Evolutionary conservation across 192 early-diverging fungal genomes (phyloP).

Genomic region (Podila horticola): DNA sequence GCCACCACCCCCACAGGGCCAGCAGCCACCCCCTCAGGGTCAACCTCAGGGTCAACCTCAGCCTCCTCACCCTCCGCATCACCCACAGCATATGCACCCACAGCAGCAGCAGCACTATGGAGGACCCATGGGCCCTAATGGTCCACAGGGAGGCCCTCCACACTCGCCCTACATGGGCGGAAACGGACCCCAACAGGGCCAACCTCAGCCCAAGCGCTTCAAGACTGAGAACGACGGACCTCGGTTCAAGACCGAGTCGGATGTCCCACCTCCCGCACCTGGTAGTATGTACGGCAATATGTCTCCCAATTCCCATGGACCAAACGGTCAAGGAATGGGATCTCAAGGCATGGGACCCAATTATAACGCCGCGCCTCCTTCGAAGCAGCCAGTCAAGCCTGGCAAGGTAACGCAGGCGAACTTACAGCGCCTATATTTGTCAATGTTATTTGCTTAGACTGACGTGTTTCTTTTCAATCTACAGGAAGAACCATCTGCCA

Average conservation of each 20-base stretch:
- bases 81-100: constrained; percentile 54
- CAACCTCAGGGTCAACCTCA: constrained; percentile 33
- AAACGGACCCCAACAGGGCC: constrained; percentile 51
- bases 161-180: constrained; percentile 58
- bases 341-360: constrained; percentile 55
- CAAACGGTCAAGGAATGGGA: constrained; percentile 52
- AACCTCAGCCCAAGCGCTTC: constrained; percentile 49
- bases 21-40: constrained; percentile 28
- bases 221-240: constrained; percentile 47
- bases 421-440: not conserved
- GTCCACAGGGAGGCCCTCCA: constrained; percentile 39
- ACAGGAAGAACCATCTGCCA: constrained; percentile 9
- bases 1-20: constrained; percentile 46
- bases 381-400: constrained; percentile 33
- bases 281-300: constrained; percentile 58
- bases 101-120: constrained; percentile 52
- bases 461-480: not conserved
- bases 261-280: constrained; percentile 44
- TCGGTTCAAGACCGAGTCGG: constrained; percentile 48
- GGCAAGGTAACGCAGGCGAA: constrained; percentile 27
- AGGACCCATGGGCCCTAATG: constrained; percentile 45
- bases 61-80: constrained; percentile 12
- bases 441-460: not conserved
- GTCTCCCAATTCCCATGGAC: constrained; percentile 56
- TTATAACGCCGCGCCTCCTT: constrained; percentile 27